Conservation (phyloP, 768 basidiomycete genomes). For the Coprinopsis marcescibilis region DNA sequence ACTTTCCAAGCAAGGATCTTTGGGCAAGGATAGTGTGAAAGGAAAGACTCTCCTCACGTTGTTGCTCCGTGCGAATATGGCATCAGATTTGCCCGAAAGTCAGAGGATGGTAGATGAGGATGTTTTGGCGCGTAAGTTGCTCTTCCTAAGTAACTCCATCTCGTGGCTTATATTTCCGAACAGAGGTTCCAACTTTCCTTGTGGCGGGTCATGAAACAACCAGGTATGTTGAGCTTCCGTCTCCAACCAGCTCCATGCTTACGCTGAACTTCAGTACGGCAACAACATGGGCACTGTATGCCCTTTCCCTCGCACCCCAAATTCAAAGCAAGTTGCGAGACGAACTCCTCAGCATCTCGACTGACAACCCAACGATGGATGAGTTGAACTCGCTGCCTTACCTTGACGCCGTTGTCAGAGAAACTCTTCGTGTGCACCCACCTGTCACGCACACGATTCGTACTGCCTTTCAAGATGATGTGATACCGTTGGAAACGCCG, state of each 20-base stretch:
- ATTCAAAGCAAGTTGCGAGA: constrained; percentile 51
- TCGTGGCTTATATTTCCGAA: too few species aligned
- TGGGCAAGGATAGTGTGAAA: constrained; percentile 23
- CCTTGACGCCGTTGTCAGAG: constrained; percentile 57
- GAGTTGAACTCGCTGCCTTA: constrained; percentile 58
- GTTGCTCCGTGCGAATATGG: constrained; percentile 59
- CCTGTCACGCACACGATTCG: constrained; percentile 43
- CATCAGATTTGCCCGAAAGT: constrained; percentile 47
- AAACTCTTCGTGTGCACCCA: constrained; percentile 50
- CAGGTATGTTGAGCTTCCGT: constrained; percentile 3
- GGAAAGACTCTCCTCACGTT: constrained; percentile 56
- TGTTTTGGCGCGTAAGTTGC: constrained; percentile 47
- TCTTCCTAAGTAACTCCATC: neutral
- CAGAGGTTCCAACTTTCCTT: constrained; percentile 61
- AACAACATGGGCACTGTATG: constrained; percentile 54
- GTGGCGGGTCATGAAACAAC: constrained; percentile 59
- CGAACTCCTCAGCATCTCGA: constrained; percentile 45
- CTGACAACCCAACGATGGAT: constrained; percentile 62
- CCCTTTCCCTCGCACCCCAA: constrained; percentile 40
- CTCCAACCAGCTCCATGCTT: neutral
- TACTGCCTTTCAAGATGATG: constrained; percentile 43
- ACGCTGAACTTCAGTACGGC: constrained; percentile 26
- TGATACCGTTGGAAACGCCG: constrained; percentile 43
- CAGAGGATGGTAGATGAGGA: constrained; percentile 59
- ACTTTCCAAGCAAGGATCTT: constrained; percentile 22